Conservation (phyloP, 192 early-diverging fungal species). For the Powellomyces hirtus region DNA sequence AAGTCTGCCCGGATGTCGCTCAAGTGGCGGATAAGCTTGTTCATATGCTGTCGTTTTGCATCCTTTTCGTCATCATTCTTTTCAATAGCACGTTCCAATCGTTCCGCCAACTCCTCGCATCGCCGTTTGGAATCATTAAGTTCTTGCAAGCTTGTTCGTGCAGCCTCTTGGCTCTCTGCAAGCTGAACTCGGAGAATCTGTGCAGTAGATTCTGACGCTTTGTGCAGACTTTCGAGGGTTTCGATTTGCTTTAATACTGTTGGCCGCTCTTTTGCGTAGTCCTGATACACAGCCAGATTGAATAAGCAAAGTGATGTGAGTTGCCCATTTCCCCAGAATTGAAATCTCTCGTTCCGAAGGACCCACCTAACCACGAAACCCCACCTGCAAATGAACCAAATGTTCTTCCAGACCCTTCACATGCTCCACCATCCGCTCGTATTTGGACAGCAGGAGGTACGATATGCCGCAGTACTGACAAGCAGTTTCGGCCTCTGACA, state of each 20-base stretch:
- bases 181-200: slow-evolving; percentile 9
- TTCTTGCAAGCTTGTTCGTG: neutral
- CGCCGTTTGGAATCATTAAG: slow-evolving; percentile 12
- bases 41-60: slow-evolving; percentile 3
- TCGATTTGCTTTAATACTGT: slow-evolving; percentile 14
- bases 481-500: slow-evolving; percentile 49
- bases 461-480: slow-evolving; percentile 61
- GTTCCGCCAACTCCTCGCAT: neutral
- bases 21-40: slow-evolving; percentile 1
- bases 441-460: slow-evolving; percentile 53
- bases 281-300: neutral
- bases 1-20: slow-evolving; percentile 19
- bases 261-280: slow-evolving; percentile 35
- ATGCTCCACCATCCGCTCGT: slow-evolving; percentile 44
- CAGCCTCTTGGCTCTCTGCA: slow-evolving; percentile 6
- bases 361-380: no score
- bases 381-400: slow-evolving; percentile 38
- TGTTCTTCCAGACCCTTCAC: slow-evolving; percentile 44
- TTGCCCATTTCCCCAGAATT: neutral
- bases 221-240: neutral
- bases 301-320: neutral
- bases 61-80: slow-evolving; percentile 11
- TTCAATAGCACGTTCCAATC: neutral
- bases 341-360: no score
- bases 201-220: neutral